phyloP scores from a whole-genome alignment of 2,329 filamentous ascomycete genomes.

The Aspergillus bombycis region DNA sequence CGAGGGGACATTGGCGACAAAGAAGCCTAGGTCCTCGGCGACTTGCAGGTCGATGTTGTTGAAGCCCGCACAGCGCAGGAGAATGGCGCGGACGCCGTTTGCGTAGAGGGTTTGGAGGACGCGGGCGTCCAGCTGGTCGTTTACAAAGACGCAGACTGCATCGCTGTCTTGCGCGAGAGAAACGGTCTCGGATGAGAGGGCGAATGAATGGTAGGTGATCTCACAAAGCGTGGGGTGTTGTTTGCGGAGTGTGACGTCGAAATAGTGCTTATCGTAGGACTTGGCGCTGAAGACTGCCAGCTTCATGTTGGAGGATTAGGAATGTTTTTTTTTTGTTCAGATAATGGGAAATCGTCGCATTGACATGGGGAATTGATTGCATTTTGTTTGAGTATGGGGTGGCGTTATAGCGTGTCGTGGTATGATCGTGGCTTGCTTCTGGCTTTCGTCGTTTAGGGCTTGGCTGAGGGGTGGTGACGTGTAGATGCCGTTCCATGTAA shows the following conservation, averaged over 20 bases:
- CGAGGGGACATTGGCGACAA: slow-evolving; percentile 67
- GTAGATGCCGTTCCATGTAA: not conserved
- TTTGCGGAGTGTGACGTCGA: slow-evolving; percentile 45
- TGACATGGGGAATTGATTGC: not conserved
- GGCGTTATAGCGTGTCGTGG: not conserved
- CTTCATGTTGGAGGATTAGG: slow-evolving; percentile 48
- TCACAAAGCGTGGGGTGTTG: slow-evolving; percentile 45
- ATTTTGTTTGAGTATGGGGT: not conserved
- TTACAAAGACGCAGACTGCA: slow-evolving; percentile 71
- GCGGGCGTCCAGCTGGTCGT: slow-evolving; percentile 58
- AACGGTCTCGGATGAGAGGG: slow-evolving; percentile 60
- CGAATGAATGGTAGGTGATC: slow-evolving; percentile 61
- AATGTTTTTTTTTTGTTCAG: not conserved
- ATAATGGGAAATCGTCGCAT: not conserved
- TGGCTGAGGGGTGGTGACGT: slow-evolving; percentile 5
- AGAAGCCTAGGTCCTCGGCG: slow-evolving; percentile 59
- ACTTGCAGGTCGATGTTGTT: slow-evolving; percentile 66
- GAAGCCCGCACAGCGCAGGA: slow-evolving; percentile 69
- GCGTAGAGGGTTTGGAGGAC: slow-evolving; percentile 57
- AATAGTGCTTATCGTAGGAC: slow-evolving; percentile 62
- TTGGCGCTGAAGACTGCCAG: slow-evolving; percentile 68
- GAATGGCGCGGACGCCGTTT: slow-evolving; percentile 59
- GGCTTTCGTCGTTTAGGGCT: not conserved
- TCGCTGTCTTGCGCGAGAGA: slow-evolving; percentile 55
- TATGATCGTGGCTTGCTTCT: not conserved